Evolutionary conservation across 1,139 yeast species (phyloP), one percentile per base, ranked within the genome.

Genomic region (Suhomyces coccinellae): DNA sequence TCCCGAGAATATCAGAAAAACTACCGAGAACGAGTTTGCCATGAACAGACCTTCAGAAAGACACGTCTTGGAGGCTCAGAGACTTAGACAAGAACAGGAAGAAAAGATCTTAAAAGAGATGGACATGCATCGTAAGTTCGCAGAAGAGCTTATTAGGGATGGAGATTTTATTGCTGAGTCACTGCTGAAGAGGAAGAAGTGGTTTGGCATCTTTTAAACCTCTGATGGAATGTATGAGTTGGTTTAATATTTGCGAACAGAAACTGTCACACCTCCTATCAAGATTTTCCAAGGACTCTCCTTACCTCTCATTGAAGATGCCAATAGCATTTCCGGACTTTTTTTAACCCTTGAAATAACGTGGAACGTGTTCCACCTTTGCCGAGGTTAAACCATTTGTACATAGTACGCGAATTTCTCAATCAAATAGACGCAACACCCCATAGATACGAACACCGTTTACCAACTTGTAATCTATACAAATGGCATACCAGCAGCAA

Each of bases 31-130:
- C 38, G 71, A 69, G 37, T 72, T 61, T 57, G 87, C 80, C 2
- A 71, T 82, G 70, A 86, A 80, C 59, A 74, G 87, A 63, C 95
- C 90, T 6, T 81, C 83, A 46, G 80, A 80, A 62, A 79, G 82
- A 56, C 96, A 87, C 57, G 75, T 83, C 7, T 77, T 86, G 50
- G 89, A 85, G 60, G 95, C 95, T 0, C 87, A 86, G 61, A 71
- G 87, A 51, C 73, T 83, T 28, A 71, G 78, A 49, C 95, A 87
- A 61, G 80, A 82, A 46, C 75, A 80, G 43, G 96, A 87, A 58
- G 95, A 86, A 58, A 73, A 74, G 29, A 63, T 79, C 59, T 69
- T 87, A 54, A 67, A 79, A 47, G 87, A 82, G n/a, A 68, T 77
- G 48, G 82, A 75, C 48, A 54, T 55, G 47, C 71, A 67, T 48